A percentile compares a stretch with the other conserved stretches of the same genome.
These are phyloP conservation scores for Malus asiatica DNA, from an alignment of 306 rosid species.

Conservation along the genomic window DNA sequence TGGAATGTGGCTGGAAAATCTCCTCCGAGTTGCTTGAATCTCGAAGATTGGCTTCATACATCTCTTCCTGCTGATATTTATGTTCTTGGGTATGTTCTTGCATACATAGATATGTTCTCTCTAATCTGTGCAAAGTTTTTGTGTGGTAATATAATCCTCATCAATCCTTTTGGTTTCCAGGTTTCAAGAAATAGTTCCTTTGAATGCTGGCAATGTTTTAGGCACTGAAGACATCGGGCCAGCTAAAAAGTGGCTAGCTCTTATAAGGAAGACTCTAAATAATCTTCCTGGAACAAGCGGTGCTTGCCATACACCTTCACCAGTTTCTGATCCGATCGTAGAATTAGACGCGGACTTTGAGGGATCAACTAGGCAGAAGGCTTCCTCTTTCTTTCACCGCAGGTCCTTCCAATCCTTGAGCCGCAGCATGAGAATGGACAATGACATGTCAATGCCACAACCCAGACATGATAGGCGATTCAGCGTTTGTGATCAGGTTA, in stretches of 20 bases:
- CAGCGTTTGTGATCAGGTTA: constrained; percentile 80
- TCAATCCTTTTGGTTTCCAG: constrained; percentile 33
- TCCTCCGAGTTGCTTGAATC: constrained; percentile 74
- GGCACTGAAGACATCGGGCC: constrained; percentile 99
- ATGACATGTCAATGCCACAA: constrained; percentile 60
- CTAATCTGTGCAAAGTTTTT: neutral
- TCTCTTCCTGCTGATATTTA: constrained; percentile 93
- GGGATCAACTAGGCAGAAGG: constrained; percentile 75
- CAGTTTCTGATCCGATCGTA: constrained; percentile 76
- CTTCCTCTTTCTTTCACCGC: constrained; percentile 77
- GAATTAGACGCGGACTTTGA: constrained; percentile 88
- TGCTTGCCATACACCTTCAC: constrained; percentile 72
- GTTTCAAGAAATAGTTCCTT: constrained; percentile 98
- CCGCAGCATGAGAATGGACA: constrained; percentile 92
- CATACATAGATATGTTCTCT: neutral
- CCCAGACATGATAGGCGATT: constrained; percentile 72
- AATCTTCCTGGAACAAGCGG: constrained; percentile 83
- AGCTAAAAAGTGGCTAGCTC: constrained; percentile 92
- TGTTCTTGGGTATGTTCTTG: constrained; percentile 71
- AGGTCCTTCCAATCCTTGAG: constrained; percentile 91
- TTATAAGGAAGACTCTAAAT: constrained; percentile 78
- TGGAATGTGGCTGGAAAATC: constrained; percentile 99
- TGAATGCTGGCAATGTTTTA: constrained; percentile 97
- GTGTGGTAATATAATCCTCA: neutral
- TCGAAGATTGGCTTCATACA: constrained; percentile 97